phyloP scores from a whole-genome alignment of 768 basidiomycete genomes.

The Cyclocybe cylindracea region DNA sequence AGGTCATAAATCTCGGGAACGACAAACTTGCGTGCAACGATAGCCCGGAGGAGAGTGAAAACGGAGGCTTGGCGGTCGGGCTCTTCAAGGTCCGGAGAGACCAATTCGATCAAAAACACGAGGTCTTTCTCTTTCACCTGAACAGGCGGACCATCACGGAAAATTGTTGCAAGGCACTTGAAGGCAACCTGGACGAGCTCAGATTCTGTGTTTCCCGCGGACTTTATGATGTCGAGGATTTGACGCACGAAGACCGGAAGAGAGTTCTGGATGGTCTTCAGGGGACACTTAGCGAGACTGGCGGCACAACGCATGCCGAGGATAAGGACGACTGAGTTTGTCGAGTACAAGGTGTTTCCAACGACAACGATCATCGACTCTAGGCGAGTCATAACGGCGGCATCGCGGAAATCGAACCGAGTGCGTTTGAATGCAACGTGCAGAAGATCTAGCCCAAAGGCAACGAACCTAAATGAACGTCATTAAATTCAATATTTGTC shows the following conservation, averaged over 20 bases:
- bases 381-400: constrained; percentile 73
- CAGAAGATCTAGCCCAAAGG: constrained; percentile 91
- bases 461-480: constrained; percentile 63
- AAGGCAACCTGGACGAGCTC: constrained; percentile 89
- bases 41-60: constrained; percentile 87
- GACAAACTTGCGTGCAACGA: constrained; percentile 88
- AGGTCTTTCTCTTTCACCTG: constrained; percentile 90
- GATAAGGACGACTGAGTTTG: constrained; percentile 69
- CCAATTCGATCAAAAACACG: constrained; percentile 80
- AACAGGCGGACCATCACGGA: constrained; percentile 86
- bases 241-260: constrained; percentile 84
- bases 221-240: constrained; percentile 79
- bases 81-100: constrained; percentile 91
- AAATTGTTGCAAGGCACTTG: constrained; percentile 79
- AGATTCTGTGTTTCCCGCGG: constrained; percentile 84
- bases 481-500: constrained; percentile 3
- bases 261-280: constrained; percentile 72
- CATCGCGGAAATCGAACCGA: constrained; percentile 82
- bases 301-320: constrained; percentile 80
- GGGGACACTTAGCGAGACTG: constrained; percentile 80
- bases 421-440: constrained; percentile 84
- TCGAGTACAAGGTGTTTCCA: constrained; percentile 91
- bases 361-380: constrained; percentile 86
- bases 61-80: constrained; percentile 80
- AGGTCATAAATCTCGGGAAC: constrained; percentile 97